phyloP scores from a whole-genome alignment of 495 filamentous ascomycete genomes.

The Jackrogersella minutella region DNA sequence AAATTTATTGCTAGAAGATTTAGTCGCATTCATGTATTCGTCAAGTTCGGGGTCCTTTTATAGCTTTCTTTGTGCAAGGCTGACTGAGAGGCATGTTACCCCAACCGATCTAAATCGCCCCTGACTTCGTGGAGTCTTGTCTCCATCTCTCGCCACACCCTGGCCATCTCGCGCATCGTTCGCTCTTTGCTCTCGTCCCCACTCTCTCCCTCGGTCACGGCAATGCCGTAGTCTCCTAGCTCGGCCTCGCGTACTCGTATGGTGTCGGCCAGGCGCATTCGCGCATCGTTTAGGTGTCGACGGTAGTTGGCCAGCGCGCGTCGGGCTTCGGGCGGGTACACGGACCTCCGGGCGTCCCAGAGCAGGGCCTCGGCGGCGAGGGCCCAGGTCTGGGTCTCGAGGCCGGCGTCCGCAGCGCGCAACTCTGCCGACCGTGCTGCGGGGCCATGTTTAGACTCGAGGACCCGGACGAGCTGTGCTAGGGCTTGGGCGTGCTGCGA shows the following conservation, averaged over 20 bases:
- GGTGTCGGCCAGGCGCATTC: slow-evolving; percentile 56
- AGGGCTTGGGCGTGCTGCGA: slow-evolving; percentile 43
- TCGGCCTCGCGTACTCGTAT: slow-evolving; percentile 55
- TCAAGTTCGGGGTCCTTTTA: neutral
- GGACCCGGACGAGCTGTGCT: slow-evolving; percentile 44
- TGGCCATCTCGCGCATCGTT: slow-evolving; percentile 66
- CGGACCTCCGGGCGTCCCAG: slow-evolving; percentile 43
- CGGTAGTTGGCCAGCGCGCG: slow-evolving; percentile 66
- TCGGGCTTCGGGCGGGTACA: slow-evolving; percentile 66
- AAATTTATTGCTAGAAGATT: slow-evolving; percentile 2
- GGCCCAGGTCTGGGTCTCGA: slow-evolving; percentile 60
- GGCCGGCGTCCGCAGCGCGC: slow-evolving; percentile 62
- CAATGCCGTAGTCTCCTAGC: slow-evolving; percentile 63
- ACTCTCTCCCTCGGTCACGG: slow-evolving; percentile 35
- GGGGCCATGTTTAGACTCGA: slow-evolving; percentile 68
- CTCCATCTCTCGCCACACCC: slow-evolving; percentile 64
- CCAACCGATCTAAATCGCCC: slow-evolving; percentile 65
- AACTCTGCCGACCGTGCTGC: slow-evolving; percentile 68
- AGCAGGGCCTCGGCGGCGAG: slow-evolving; percentile 47
- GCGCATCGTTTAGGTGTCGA: slow-evolving; percentile 61
- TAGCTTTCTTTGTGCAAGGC: neutral
- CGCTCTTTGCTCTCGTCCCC: slow-evolving; percentile 48
- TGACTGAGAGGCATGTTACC: slow-evolving; percentile 30
- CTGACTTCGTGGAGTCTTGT: slow-evolving; percentile 63
- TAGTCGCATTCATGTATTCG: neutral